Evolutionary conservation across 495 filamentous ascomycete genomes (phyloP).

Genomic region (Pyrenula massariospora): DNA sequence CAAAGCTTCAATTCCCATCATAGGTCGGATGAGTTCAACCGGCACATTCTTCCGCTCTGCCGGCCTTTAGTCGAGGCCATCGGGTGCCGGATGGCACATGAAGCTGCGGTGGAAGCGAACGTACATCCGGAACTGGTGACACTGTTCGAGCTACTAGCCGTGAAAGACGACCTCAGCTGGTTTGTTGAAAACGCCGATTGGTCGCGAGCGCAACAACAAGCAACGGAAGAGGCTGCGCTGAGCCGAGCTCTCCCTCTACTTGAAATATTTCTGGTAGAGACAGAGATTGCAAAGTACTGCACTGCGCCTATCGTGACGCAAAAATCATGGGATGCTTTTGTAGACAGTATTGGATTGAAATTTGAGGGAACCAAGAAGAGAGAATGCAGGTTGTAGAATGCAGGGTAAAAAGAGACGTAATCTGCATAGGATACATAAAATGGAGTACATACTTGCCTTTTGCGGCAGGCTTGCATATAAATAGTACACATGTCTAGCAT

Average conservation of each 20-base stretch:
- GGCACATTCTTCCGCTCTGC: slow-evolving; percentile 19
- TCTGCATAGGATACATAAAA: too few species aligned
- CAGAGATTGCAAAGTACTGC: neutral
- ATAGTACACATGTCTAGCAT: too few species aligned
- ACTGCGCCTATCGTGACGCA: neutral
- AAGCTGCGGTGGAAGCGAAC: slow-evolving; percentile 15
- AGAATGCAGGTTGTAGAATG: neutral
- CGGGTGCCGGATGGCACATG: slow-evolving; percentile 25
- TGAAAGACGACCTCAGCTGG: slow-evolving; percentile 20
- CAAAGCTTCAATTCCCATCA: slow-evolving; percentile 5
- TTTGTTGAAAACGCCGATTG: slow-evolving; percentile 12
- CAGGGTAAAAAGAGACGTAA: too few species aligned
- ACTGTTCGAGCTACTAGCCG: slow-evolving; percentile 19
- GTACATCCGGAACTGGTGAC: slow-evolving; percentile 12
- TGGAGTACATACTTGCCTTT: too few species aligned
- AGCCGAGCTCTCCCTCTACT: slow-evolving; percentile 5
- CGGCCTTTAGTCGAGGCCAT: slow-evolving; percentile 17
- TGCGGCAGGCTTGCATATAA: too few species aligned
- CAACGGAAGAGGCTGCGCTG: neutral
- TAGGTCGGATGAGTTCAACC: slow-evolving; percentile 18
- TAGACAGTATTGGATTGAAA: slow-evolving; percentile 1
- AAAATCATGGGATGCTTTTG: neutral
- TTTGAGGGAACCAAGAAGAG: slow-evolving; percentile 2
- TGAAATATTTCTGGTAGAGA: neutral
- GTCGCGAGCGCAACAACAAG: neutral